Conservation (phyloP, 371 early-diverging fungal species). For the Rhizoclosmatium hyalinum region DNA sequence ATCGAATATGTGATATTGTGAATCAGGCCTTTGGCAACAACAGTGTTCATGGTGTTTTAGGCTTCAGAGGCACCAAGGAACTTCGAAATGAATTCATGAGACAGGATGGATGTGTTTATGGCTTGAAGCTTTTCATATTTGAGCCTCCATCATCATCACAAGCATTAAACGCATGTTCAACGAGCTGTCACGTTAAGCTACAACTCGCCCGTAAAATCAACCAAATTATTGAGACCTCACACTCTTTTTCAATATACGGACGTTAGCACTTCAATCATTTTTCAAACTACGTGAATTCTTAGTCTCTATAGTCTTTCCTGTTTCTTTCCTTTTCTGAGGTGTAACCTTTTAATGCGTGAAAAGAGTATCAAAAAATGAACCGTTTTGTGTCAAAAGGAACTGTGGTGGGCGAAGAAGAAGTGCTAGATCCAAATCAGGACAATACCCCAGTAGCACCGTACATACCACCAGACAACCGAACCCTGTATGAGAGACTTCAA, state of each 20-base stretch:
- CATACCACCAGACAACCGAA: slow-evolving; percentile 21
- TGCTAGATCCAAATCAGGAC: not conserved
- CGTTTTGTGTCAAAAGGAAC: slow-evolving; percentile 13
- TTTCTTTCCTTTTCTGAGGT: no score
- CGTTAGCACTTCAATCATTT: no score
- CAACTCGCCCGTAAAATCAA: no score
- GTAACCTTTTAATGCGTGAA: no score
- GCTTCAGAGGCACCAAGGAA: slow-evolving; percentile 67
- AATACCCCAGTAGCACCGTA: slow-evolving; percentile 6
- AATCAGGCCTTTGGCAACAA: slow-evolving; percentile 67
- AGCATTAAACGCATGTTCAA: no score
- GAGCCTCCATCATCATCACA: no score
- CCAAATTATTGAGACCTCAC: no score
- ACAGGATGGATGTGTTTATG: slow-evolving; percentile 53
- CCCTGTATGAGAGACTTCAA: slow-evolving; percentile 22
- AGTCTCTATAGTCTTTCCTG: no score
- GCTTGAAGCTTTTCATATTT: slow-evolving; percentile 23
- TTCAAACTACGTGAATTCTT: no score
- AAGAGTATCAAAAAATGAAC: slow-evolving; percentile 1
- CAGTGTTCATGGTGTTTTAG: slow-evolving; percentile 56
- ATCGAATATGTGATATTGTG: slow-evolving; percentile 72
- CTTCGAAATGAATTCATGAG: slow-evolving; percentile 68
- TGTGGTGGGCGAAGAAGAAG: slow-evolving; percentile 1
- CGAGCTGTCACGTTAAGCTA: no score
- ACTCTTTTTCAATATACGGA: no score